Evolutionary conservation across 768 basidiomycete genomes (phyloP).

Genomic region (Russula abietina): DNA sequence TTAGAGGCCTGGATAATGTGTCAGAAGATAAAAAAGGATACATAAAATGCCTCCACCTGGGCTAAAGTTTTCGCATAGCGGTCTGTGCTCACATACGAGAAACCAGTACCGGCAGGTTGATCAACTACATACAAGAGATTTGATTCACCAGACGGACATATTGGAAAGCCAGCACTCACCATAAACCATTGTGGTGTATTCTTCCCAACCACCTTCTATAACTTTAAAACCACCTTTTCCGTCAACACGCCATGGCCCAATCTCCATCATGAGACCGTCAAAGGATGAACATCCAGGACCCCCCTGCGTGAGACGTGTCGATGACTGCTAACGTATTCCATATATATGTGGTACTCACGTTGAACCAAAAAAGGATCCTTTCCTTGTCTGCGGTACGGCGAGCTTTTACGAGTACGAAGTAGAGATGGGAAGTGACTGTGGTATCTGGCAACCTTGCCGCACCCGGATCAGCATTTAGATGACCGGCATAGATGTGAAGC

Average conservation of each 20-base stretch:
- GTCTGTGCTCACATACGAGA: conserved; percentile 84
- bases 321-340: neutral
- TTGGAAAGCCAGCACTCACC: conserved; percentile 44
- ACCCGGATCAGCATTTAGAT: conserved; percentile 74
- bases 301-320: conserved; percentile 46
- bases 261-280: conserved; percentile 96
- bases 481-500: conserved; percentile 78
- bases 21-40: neutral
- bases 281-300: conserved; percentile 98
- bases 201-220: conserved; percentile 91
- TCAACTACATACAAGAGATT: conserved; percentile 56
- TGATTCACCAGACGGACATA: conserved; percentile 2
- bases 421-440: conserved; percentile 72
- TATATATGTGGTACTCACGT: conserved; percentile 49
- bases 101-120: conserved; percentile 95
- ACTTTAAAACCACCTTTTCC: conserved; percentile 64
- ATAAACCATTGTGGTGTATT: conserved; percentile 91
- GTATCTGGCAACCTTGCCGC: conserved; percentile 43
- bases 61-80: conserved; percentile 74
- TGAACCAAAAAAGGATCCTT: conserved; percentile 94
- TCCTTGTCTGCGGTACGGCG: conserved; percentile 84
- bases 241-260: conserved; percentile 88
- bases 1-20: conserved; percentile 50
- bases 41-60: conserved; percentile 41
- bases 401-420: conserved; percentile 87